Conservation (phyloP, 164 flowering plant species). For the Liriodendron chinense region DNA sequence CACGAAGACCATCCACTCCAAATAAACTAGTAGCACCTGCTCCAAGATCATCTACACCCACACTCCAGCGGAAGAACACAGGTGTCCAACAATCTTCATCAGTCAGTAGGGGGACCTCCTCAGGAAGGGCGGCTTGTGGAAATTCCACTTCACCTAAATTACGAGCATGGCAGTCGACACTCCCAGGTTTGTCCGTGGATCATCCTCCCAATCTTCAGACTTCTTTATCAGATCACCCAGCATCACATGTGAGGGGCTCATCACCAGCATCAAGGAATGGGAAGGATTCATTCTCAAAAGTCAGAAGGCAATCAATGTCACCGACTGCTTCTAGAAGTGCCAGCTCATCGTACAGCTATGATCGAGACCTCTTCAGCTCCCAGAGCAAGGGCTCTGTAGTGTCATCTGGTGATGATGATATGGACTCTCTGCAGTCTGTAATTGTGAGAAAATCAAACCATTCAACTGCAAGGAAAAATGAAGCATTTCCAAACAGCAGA, state of each 20-base stretch:
- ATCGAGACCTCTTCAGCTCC: slow-evolving; percentile 65
- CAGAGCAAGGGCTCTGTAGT: slow-evolving; percentile 80
- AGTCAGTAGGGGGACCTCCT: slow-evolving; percentile 66
- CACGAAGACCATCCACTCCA: slow-evolving; percentile 71
- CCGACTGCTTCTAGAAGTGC: slow-evolving; percentile 87
- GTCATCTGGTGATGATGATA: slow-evolving; percentile 91
- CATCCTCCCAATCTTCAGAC: slow-evolving; percentile 97
- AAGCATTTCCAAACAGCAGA: slow-evolving; percentile 48
- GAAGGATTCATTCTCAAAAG: slow-evolving; percentile 40
- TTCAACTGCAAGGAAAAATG: slow-evolving; percentile 37
- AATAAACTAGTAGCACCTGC: slow-evolving; percentile 57
- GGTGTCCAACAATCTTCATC: slow-evolving; percentile 50
- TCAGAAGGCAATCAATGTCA: slow-evolving; percentile 76
- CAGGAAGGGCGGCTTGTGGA: slow-evolving; percentile 66
- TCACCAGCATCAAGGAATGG: slow-evolving; percentile 93
- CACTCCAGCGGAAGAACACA: slow-evolving; percentile 62
- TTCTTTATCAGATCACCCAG: slow-evolving; percentile 82
- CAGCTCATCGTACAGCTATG: slow-evolving; percentile 72
- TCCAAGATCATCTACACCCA: slow-evolving; percentile 72
- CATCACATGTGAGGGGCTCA: slow-evolving; percentile 81
- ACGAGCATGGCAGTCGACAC: slow-evolving; percentile 77
- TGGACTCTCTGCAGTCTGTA: slow-evolving; percentile 68
- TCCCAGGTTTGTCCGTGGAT: slow-evolving; percentile 88
- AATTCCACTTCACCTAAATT: slow-evolving; percentile 89
- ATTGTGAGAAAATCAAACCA: slow-evolving; percentile 39